Evolutionary conservation across 2,329 filamentous ascomycete genomes (phyloP).

Genomic region (Penicillium sp.): DNA sequence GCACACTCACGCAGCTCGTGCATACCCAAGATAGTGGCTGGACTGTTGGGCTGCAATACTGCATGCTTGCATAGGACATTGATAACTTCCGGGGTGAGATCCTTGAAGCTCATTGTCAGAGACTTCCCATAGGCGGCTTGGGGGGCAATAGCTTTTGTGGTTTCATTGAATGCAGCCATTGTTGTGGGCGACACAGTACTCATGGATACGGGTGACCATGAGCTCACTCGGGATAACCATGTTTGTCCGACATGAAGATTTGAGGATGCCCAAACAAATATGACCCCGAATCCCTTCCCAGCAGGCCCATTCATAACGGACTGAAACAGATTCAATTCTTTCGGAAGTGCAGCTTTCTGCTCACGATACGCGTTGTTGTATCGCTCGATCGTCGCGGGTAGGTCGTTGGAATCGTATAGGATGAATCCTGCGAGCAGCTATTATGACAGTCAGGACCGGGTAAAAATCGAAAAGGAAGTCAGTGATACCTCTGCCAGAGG

Average conservation of each 20-base stretch:
- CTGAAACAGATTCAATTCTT: conserved; percentile 25
- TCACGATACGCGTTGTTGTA: conserved; percentile 28
- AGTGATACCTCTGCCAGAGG: conserved; percentile 31
- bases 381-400: conserved; percentile 25
- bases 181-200: conserved; percentile 29
- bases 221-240: conserved; percentile 32
- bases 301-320: conserved; percentile 33
- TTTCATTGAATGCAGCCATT: conserved; percentile 21
- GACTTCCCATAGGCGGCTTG: conserved; percentile 3
- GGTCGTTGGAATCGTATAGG: conserved; percentile 35
- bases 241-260: conserved; percentile 32
- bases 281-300: conserved; percentile 28
- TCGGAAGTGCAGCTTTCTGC: conserved; percentile 23
- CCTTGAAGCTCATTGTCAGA: conserved; percentile 24
- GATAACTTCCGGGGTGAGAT: conserved; percentile 28
- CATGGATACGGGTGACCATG: conserved; percentile 28
- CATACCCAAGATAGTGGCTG: conserved; percentile 29
- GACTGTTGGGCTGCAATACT: conserved; percentile 20
- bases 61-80: conserved; percentile 29
- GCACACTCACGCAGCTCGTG: conserved; percentile 31
- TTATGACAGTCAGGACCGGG: not conserved
- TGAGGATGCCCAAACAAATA: conserved; percentile 37
- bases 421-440: conserved; percentile 34
- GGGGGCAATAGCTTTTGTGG: conserved; percentile 20
- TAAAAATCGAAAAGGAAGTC: not conserved